Percentiles rank a stretch among this genome's conserved stretches.
Evolutionary conservation across 2,329 filamentous ascomycete species (phyloP).

Genomic region (Pezicula rhizophila): DNA sequence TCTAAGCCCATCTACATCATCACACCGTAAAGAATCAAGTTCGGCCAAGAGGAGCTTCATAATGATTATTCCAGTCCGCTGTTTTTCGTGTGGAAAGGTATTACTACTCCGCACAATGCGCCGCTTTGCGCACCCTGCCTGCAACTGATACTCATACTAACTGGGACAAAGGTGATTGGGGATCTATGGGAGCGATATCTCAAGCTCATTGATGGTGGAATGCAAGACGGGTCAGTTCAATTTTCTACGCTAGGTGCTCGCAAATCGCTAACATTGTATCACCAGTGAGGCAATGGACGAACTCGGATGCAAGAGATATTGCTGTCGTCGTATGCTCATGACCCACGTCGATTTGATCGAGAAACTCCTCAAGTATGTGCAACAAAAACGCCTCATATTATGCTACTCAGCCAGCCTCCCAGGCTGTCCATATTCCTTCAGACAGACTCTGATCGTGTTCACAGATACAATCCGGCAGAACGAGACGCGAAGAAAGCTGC

Average conservation of each 20-base stretch:
- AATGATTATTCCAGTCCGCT: constrained; percentile 98
- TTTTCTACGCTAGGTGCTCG: background rate
- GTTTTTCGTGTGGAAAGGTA: constrained; percentile 99
- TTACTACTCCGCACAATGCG: constrained; percentile 1
- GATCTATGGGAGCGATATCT: constrained; percentile 98
- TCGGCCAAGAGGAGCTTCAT: constrained; percentile 29
- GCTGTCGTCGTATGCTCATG: constrained; percentile 99
- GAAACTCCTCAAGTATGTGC: constrained; percentile 83
- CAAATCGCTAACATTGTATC: constrained; percentile 7
- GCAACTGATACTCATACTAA: constrained; percentile 9
- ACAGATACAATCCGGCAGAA: constrained; percentile 43
- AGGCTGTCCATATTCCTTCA: constrained; percentile 2
- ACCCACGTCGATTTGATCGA: constrained; percentile 98
- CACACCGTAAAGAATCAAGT: constrained; percentile 2
- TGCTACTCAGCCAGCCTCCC: background rate
- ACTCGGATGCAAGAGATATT: constrained; percentile 90
- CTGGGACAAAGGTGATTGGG: constrained; percentile 68
- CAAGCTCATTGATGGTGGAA: constrained; percentile 73
- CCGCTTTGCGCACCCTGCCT: constrained; percentile 6
- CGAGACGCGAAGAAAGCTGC: constrained; percentile 36
- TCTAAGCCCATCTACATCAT: background rate
- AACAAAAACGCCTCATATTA: background rate
- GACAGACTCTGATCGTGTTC: constrained; percentile 10
- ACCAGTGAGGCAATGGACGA: constrained; percentile 90
- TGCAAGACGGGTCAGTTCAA: constrained; percentile 63